A percentile compares a stretch with the other conserved stretches of the same genome.
phyloP scores from a whole-genome alignment of 345 rosid species.

The Lenwebbia sp. region DNA sequence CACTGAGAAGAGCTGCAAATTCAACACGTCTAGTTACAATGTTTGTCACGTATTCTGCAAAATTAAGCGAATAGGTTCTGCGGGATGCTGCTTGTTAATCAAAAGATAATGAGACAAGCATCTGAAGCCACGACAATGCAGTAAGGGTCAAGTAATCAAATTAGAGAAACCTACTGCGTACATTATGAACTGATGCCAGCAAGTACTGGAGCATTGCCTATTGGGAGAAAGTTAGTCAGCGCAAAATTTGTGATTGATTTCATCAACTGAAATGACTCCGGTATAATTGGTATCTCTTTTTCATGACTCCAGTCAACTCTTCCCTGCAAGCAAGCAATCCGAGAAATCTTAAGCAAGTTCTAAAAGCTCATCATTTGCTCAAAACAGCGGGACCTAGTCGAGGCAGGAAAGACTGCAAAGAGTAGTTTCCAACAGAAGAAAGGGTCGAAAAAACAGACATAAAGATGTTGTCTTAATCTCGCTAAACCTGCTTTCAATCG shows the following conservation, averaged over 20 bases:
- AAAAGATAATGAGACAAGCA: not conserved
- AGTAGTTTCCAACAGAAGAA: not conserved
- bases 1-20: conserved; percentile 6
- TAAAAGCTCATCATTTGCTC: not conserved
- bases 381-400: not conserved
- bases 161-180: not conserved
- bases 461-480: not conserved
- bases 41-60: not conserved
- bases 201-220: conserved; percentile 2
- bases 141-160: not conserved
- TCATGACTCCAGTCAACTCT: not conserved
- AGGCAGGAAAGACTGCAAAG: not conserved
- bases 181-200: not conserved
- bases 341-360: not conserved
- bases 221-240: conserved; percentile 12
- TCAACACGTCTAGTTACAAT: not conserved
- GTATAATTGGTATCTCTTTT: not conserved
- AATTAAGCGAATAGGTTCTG: not conserved
- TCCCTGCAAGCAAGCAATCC: conserved; percentile 5
- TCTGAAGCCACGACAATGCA: not conserved
- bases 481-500: not conserved
- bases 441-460: not conserved
- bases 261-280: not conserved
- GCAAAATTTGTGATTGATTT: conserved; percentile 4
- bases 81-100: not conserved